Conservation (phyloP, 768 basidiomycete species). For the Leucocoprinus sp. region DNA sequence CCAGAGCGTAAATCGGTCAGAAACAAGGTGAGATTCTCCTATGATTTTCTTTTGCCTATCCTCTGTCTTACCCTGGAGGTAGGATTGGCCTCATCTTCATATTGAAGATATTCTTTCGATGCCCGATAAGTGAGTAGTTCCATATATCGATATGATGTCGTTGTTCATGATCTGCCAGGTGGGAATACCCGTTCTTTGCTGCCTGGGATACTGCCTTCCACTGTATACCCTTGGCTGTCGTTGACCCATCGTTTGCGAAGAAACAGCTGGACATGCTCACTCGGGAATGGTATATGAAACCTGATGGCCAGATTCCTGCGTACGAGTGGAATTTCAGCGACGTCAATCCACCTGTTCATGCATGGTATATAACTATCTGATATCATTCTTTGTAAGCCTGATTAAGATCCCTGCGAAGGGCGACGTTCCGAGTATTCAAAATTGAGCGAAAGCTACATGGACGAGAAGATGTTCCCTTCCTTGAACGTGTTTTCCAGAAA, state of each 20-base stretch:
- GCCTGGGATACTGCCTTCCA: constrained; percentile 99
- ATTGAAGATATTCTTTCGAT: constrained; percentile 95
- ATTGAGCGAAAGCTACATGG: constrained; percentile 96
- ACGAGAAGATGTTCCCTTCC: constrained; percentile 80
- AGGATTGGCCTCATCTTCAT: constrained; percentile 96
- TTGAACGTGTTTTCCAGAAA: constrained; percentile 99
- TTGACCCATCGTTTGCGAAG: constrained; percentile 94
- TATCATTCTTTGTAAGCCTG: background rate
- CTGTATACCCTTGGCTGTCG: constrained; percentile 93
- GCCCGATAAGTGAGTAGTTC: constrained; percentile 84
- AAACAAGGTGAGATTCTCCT: constrained; percentile 31
- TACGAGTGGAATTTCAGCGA: constrained; percentile 99
- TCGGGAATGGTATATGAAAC: constrained; percentile 99
- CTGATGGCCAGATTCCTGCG: constrained; percentile 96
- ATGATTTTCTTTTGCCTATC: background rate
- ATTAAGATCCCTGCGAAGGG: constrained; percentile 53
- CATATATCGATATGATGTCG: background rate
- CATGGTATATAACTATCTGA: constrained; percentile 50
- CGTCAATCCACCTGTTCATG: constrained; percentile 98
- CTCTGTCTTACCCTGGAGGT: background rate
- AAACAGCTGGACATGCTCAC: constrained; percentile 95
- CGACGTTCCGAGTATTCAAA: constrained; percentile 98
- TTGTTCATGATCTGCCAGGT: constrained; percentile 32
- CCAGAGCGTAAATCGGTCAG: constrained; percentile 78
- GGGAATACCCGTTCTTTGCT: constrained; percentile 99